phyloP scores from a whole-genome alignment of 2,329 filamentous ascomycete species.

The Monosporascus sp. region DNA sequence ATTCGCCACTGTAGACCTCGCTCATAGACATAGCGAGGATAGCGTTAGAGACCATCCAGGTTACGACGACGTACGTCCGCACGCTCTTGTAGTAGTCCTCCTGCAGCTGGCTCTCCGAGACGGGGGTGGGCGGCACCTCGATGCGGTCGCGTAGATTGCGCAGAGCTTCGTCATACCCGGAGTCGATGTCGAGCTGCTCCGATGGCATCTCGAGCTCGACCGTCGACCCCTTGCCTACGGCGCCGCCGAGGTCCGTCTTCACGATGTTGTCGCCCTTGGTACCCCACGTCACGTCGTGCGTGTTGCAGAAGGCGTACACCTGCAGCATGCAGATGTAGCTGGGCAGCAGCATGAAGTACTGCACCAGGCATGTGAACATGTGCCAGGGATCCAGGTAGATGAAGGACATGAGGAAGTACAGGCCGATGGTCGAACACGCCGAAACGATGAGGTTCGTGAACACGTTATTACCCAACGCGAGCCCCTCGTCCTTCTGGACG shows the following conservation, averaged over 20 bases:
- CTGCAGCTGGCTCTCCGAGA: constrained; percentile 77
- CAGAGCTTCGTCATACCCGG: constrained; percentile 92
- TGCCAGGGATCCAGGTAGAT: constrained; percentile 98
- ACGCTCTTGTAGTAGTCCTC: constrained; percentile 99
- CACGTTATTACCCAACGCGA: constrained; percentile 75
- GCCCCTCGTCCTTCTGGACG: constrained; percentile 37
- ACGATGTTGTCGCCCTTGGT: constrained; percentile 98
- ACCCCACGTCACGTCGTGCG: constrained; percentile 97
- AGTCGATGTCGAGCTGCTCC: constrained; percentile 97
- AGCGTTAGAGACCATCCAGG: constrained; percentile 90
- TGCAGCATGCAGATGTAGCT: constrained; percentile 96
- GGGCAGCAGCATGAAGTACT: constrained; percentile 91
- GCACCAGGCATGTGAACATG: constrained; percentile 86
- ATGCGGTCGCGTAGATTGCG: constrained; percentile 91
- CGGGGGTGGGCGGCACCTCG: constrained; percentile 61
- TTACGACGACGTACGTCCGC: constrained; percentile 94
- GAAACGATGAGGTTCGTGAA: constrained; percentile 95
- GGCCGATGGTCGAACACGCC: constrained; percentile 78
- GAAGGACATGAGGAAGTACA: constrained; percentile 96
- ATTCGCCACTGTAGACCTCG: constrained; percentile 71
- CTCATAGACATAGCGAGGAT: constrained; percentile 89
- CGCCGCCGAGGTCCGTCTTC: constrained; percentile 85
- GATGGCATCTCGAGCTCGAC: constrained; percentile 97
- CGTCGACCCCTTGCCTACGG: constrained; percentile 68
- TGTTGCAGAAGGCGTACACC: constrained; percentile 98